Evolutionary conservation across 2,329 filamentous ascomycete genomes (phyloP).

Genomic region (Didymella sp.): DNA sequence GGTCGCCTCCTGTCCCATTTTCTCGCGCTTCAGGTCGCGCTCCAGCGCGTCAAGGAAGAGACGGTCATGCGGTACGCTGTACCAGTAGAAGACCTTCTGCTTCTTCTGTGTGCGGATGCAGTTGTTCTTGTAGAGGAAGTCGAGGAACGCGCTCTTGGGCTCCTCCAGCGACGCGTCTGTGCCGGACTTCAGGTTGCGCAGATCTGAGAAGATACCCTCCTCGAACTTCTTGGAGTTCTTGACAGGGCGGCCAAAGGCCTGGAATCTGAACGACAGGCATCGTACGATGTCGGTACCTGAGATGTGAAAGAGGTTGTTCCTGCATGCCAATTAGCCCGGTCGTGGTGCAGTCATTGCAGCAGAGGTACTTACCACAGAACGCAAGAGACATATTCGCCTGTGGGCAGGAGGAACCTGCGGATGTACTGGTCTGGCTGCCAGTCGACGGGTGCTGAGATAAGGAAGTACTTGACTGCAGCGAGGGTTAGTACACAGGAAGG

Average conservation of each 20-base stretch:
- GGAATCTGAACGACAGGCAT: constrained; percentile 97
- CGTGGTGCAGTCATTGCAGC: not conserved
- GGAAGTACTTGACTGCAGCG: constrained; percentile 91
- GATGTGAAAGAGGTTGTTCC: constrained; percentile 99
- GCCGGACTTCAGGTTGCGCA: constrained; percentile 97
- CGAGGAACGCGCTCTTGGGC: constrained; percentile 96
- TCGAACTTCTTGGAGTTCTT: constrained; percentile 99
- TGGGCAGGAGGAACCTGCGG: constrained; percentile 90
- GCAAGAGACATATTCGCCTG: constrained; percentile 98
- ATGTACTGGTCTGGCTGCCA: constrained; percentile 98
- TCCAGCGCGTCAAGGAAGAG: constrained; percentile 97
- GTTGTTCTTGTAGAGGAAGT: constrained; percentile 99
- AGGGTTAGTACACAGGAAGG: constrained; percentile 40
- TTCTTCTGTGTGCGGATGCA: constrained; percentile 99
- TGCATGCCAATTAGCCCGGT: constrained; percentile 49
- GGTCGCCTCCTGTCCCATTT: constrained; percentile 98
- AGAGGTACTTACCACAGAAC: constrained; percentile 75
- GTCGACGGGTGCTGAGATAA: constrained; percentile 97
- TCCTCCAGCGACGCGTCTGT: constrained; percentile 98
- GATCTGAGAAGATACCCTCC: constrained; percentile 98
- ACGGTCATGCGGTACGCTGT: constrained; percentile 96
- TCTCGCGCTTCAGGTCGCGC: constrained; percentile 96
- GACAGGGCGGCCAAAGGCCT: constrained; percentile 96
- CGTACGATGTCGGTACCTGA: constrained; percentile 98
- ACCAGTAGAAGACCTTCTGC: constrained; percentile 99